These are phyloP conservation scores for Dryadomyces quercus-mongolicae DNA, from an alignment of 2,329 filamentous ascomycete genomes.

Conservation along the genomic window DNA sequence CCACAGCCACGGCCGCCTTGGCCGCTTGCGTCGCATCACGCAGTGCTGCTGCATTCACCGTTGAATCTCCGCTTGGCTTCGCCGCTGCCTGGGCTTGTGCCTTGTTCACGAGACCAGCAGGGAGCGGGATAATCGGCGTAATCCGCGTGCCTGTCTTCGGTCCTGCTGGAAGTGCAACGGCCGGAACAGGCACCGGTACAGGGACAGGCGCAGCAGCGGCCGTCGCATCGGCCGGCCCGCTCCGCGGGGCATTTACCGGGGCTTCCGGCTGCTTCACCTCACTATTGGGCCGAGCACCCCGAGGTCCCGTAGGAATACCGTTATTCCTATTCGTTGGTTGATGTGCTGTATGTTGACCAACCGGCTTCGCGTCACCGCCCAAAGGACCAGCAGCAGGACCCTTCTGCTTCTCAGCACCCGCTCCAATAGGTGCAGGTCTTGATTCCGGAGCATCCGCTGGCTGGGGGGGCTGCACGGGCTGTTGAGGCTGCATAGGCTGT, in stretches of 20 bases:
- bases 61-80: slow-evolving; percentile 22
- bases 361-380: slow-evolving; percentile 41
- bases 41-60: slow-evolving; percentile 28
- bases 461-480: slow-evolving; percentile 11
- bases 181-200: background rate
- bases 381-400: slow-evolving; percentile 25
- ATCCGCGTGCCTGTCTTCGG: slow-evolving; percentile 39
- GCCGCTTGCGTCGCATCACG: slow-evolving; percentile 63
- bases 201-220: slow-evolving; percentile 14
- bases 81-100: slow-evolving; percentile 21
- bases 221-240: slow-evolving; percentile 14
- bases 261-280: background rate
- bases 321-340: slow-evolving; percentile 23
- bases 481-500: slow-evolving; percentile 19
- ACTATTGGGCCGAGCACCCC: background rate
- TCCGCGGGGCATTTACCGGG: background rate
- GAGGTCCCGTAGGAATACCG: slow-evolving; percentile 28
- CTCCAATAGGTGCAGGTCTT: slow-evolving; percentile 41
- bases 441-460: slow-evolving; percentile 17
- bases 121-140: slow-evolving; percentile 53
- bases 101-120: slow-evolving; percentile 28
- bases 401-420: slow-evolving; percentile 29
- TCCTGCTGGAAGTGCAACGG: slow-evolving; percentile 23
- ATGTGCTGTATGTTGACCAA: slow-evolving; percentile 22
- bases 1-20: slow-evolving; percentile 65